Base-by-base conservation (phyloP, 2,329 filamentous ascomycete species). In the Plenodomus biglobosus region DNA sequence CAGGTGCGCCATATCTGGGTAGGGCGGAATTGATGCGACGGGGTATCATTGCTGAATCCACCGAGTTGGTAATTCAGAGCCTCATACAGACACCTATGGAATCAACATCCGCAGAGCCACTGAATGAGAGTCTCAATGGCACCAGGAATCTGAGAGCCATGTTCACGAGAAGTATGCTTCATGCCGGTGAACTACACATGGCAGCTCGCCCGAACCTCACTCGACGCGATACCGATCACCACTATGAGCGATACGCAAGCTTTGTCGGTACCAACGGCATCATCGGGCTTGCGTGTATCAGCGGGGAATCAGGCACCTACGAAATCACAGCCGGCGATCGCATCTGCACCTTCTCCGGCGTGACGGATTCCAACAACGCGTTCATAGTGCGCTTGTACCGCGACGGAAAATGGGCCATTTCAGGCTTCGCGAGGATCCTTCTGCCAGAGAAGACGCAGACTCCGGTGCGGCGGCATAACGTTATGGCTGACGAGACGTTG, bases 181-280 rank as follows among this genome's bases (percentile, higher is more conserved):
- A 44, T 0, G 46, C 40, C 13, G 46, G 45, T 16, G 20, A n/a
- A 18, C 11, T 50, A 19, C 39, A 50, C 18, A 3, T n/a, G 3
- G 32, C 34, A 1, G 41, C 49, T 2, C 41, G 42, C 8, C 32
- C 17, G 8, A 36, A 42, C 11, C 19, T 49, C 7, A 22, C 43
- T 1, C 35, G 46, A 11, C 20, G 46, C 27, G 39, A 55, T n/a
- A 52, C 45, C 0, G 39, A 52, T 3, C 35, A 48, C 8, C 43
- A 38, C 17, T 44, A 49, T 8, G 42, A 37, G 13, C 42, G 41
- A 1, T 55, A 52, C 17, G 49, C 48, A 3, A 47, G 48, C 10
- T 55, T 56, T 19, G 37, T 47, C 0, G 54, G 54, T 13, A 55
- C 51, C 2, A 48, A 56, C n/a, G 39, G 40, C 11, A 48, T 54